phyloP scores from a whole-genome alignment of 1,284 basidiomycete species.

The Chalciporus sp. region DNA sequence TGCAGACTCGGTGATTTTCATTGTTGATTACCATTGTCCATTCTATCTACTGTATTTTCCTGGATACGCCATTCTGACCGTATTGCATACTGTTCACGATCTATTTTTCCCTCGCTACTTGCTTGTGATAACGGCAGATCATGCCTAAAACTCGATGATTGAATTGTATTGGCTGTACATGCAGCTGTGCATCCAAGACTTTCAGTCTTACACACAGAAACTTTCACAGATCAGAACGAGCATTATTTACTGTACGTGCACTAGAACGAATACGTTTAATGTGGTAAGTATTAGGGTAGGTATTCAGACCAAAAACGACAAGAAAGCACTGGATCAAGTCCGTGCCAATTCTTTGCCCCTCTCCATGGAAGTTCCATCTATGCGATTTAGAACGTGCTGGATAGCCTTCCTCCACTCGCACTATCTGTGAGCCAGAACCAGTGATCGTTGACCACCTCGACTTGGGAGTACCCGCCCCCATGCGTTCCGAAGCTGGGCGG shows the following conservation, averaged over 20 bases:
- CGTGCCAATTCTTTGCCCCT: neutral
- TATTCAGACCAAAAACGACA: neutral
- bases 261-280: neutral
- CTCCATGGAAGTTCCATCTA: too few relatives aligned
- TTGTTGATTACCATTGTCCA: too few relatives aligned
- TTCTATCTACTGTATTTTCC: too few relatives aligned
- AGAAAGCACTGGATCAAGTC: neutral
- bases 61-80: too few relatives aligned
- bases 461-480: constrained; percentile 21
- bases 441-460: constrained; percentile 24
- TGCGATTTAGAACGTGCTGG: constrained; percentile 3
- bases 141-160: too few relatives aligned
- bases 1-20: neutral
- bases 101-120: too few relatives aligned
- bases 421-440: constrained; percentile 29
- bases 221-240: neutral
- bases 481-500: constrained; percentile 17
- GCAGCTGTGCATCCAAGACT: too few relatives aligned
- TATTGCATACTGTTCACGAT: too few relatives aligned
- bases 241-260: neutral
- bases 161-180: too few relatives aligned
- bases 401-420: constrained; percentile 7
- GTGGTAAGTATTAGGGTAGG: neutral
- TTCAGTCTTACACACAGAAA: too few relatives aligned
- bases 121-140: too few relatives aligned